Percentiles rank a stretch among this genome's conserved stretches.
Conservation (phyloP, 768 basidiomycete species). For the Tricholoma terreum region DNA sequence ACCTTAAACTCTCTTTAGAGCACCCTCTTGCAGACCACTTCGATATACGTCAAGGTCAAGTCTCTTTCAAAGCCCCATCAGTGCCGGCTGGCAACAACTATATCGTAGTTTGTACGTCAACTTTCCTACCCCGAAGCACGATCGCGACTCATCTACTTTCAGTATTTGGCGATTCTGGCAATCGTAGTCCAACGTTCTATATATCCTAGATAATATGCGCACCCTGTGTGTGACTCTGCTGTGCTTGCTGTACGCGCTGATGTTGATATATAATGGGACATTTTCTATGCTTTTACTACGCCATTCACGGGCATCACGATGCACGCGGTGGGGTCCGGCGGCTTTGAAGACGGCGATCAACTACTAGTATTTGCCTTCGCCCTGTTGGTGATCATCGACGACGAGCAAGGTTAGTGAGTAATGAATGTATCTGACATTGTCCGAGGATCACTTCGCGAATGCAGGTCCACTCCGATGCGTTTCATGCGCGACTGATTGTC, state of each 20-base stretch:
- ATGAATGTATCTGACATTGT: not conserved
- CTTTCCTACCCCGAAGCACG: not conserved
- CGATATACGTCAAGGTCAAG: constrained; percentile 40
- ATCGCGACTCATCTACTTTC: constrained; percentile 1
- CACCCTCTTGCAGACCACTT: constrained; percentile 49
- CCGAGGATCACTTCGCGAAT: not conserved
- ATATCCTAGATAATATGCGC: constrained; percentile 28
- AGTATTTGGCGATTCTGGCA: constrained; percentile 62
- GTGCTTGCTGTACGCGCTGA: not conserved
- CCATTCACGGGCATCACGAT: not conserved
- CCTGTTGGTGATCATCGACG: not conserved
- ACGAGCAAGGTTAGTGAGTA: not conserved
- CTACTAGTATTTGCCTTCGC: not conserved
- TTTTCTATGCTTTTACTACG: not conserved
- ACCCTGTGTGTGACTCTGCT: not conserved
- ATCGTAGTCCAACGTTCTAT: constrained; percentile 45
- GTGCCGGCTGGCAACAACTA: constrained; percentile 37
- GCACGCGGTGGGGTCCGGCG: not conserved
- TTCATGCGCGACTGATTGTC: not conserved
- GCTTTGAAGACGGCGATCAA: not conserved
- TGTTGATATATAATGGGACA: not conserved
- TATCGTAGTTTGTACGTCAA: constrained; percentile 47
- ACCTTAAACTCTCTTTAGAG: constrained; percentile 28
- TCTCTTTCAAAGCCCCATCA: constrained; percentile 41
- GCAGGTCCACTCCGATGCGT: not conserved